Evolutionary conservation across 176 grass and related monocot genomes (phyloP), one percentile per base, ranked within the genome.

Genomic region (Elaeis guineensis): DNA sequence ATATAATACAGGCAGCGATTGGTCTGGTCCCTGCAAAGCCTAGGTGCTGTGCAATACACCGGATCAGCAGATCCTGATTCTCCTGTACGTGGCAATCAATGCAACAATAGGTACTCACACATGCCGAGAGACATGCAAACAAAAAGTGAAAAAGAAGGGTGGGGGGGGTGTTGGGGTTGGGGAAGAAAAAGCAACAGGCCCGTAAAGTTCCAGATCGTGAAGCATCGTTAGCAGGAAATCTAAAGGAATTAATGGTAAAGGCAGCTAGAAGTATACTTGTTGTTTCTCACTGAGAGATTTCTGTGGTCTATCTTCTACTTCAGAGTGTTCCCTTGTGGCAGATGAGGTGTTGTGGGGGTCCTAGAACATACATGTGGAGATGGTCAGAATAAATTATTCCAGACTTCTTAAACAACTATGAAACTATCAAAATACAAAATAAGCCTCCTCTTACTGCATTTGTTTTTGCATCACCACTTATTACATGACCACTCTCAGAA

Each of bases 221-320:
- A 48, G 58, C 50, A 18, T 11, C 29, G 62, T 56, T 32, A 23
- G 29, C 21, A 11, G 28, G 66, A 16, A 64, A 62, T 67, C 62
- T 51, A 22, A 16, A 51, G 35, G 35, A 44, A 44, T 44, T 44
- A 12, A 25, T 21, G 23, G 19, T 61, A 28, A 24, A 62, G 52
- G 21, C 54, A 19, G 4, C 29, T 64, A 58, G 28, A 25, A 51
- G 61, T 55, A 50, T 21, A 90, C 92, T 80, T 96, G 93, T 29
- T 98, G 87, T 64, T 98, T 98, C 72, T 98, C 87, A 71, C 92
- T 98, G 56, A 98, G 84, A 70, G 87, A 92, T 25, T 84, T 98
- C 25, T 89, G 93, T 58, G 93, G 93, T 72, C 82, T 91, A 78
- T 98, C 93, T 19, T 98, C 93, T 29, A 92, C 58, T 58, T 98